Conservation (phyloP, 2,329 filamentous ascomycete genomes). For the Cryphonectria radicalis region DNA sequence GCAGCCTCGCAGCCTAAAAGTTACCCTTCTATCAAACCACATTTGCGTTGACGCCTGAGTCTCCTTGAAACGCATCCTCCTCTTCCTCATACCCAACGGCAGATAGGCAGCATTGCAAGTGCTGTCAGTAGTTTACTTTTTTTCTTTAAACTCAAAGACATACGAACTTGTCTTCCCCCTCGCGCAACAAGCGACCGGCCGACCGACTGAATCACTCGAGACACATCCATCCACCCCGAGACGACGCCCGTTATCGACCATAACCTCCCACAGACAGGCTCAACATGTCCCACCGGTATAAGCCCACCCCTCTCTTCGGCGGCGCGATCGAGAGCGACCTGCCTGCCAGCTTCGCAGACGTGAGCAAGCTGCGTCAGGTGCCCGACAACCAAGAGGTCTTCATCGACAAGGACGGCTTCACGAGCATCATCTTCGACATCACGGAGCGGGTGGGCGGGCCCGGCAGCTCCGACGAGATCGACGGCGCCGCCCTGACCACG, state of each 20-base stretch:
- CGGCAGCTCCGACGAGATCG: slow-evolving; percentile 59
- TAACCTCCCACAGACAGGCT: neutral
- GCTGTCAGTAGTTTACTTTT: neutral
- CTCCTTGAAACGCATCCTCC: neutral
- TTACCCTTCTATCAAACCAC: neutral
- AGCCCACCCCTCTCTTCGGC: slow-evolving; percentile 68
- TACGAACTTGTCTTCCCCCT: neutral
- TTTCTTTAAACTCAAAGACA: neutral
- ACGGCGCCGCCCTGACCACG: slow-evolving; percentile 71
- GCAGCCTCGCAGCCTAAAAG: slow-evolving; percentile 4
- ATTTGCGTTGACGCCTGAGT: neutral
- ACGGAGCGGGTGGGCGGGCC: slow-evolving; percentile 73
- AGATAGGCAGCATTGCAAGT: neutral
- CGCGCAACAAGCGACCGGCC: neutral
- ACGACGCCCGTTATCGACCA: neutral
- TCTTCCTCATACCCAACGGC: neutral
- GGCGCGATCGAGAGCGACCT: slow-evolving; percentile 73
- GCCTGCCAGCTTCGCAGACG: slow-evolving; percentile 70
- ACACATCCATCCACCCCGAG: neutral
- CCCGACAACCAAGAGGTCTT: slow-evolving; percentile 92
- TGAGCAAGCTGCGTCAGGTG: slow-evolving; percentile 75
- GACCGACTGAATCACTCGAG: neutral
- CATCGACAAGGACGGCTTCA: slow-evolving; percentile 81
- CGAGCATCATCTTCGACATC: slow-evolving; percentile 88
- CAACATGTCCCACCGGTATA: slow-evolving; percentile 56